A percentile compares a stretch with the other conserved stretches of the same genome.
These are phyloP conservation scores for Pseudocercospora crystallina DNA, from an alignment of 2,329 filamentous ascomycete genomes.

Conservation along the genomic window DNA sequence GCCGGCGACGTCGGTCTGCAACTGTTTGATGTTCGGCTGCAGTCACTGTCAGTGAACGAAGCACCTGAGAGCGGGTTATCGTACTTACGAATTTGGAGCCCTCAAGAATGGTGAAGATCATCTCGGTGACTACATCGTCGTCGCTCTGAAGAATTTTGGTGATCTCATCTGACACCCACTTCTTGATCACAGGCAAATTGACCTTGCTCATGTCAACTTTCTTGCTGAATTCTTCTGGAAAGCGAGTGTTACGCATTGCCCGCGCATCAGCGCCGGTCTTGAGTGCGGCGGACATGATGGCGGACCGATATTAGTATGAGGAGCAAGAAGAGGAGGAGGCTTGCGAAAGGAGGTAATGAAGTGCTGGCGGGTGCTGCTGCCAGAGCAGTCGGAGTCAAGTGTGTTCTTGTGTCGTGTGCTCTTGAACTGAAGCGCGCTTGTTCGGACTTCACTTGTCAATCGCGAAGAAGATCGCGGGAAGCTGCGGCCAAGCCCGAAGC, in stretches of 20 bases:
- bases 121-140: constrained; percentile 92
- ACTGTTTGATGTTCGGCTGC: constrained; percentile 71
- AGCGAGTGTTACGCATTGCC: constrained; percentile 86
- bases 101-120: constrained; percentile 70
- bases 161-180: constrained; percentile 93
- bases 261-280: constrained; percentile 82
- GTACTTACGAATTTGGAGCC: constrained; percentile 70
- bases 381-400: neutral
- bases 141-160: constrained; percentile 86
- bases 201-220: constrained; percentile 98
- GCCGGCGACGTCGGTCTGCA: constrained; percentile 91
- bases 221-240: constrained; percentile 86
- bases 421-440: no score
- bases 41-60: neutral
- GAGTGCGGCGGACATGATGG: constrained; percentile 27
- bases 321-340: neutral
- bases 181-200: constrained; percentile 97
- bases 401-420: no score
- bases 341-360: neutral
- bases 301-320: neutral
- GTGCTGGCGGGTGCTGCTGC: neutral
- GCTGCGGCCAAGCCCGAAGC: no score
- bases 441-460: no score
- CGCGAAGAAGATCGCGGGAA: no score
- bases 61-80: neutral